Base-by-base conservation (phyloP, 371 early-diverging fungal genomes). In the Sporodiniella umbellata region DNA sequence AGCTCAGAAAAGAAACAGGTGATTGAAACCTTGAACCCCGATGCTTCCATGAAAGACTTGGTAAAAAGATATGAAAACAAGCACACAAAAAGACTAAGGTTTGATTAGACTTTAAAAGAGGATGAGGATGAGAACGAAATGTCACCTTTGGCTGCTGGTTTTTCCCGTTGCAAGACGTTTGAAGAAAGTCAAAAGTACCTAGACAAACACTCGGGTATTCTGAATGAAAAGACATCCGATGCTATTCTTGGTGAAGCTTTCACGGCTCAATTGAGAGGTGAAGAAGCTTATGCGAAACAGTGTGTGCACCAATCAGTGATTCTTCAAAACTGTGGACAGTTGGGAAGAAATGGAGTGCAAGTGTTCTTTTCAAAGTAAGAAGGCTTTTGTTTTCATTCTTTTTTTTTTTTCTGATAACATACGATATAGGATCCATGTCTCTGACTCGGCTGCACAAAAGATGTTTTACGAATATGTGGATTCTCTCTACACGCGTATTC, bases 161-260 rank as follows among this genome's bases (percentile, higher is more conserved):
- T 90, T 56, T 73, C 87, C 2, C 74, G 73, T 22, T 55, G 85
- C 15, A 77, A 71, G 37, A 78, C 78, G 21, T 81, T 93, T 51
- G 88, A 87, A 26, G 77, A 80, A 12, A 81, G 85, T 30, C 79
- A 75, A 58, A 71, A 79, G 37, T 92, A 78, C 45, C 79, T 96
- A 26, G 62, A 64, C 24, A 73, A 79, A 24, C 69, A 95, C 58
- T 80, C 87, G 15, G 71, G 80, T 14, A 73, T 96, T 21, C 83
- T 87, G 22, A 79, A 70, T 24, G 83, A 85, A 51, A 78, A 68
- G 30, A 82, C 80, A 44, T 80, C 86, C 4, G 95, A 96, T 66
- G 83, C 92, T 63, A 86, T 96, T 38, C 69, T 96, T 48, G 92
- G 90, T 0, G 85, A 90, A 42, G 96, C 93, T 8, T 94, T 96